Base-by-base conservation (phyloP, 2,329 filamentous ascomycete species). In the Aureobasidium sp. region DNA sequence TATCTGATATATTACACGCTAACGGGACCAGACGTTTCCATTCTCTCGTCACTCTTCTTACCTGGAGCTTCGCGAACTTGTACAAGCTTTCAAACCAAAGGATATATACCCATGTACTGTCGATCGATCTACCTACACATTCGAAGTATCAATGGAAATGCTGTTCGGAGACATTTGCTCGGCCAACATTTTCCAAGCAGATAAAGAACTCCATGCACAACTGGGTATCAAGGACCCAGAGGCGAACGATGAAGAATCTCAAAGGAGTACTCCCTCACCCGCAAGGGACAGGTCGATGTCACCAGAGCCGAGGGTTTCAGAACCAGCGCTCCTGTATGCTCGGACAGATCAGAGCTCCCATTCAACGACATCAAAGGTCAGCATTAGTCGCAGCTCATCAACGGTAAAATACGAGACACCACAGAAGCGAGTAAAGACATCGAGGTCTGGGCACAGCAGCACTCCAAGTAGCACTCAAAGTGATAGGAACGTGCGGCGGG, bases 11-110 rank as follows among this genome's bases (percentile, higher is more conserved):
- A 2, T 15, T 8, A 15, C 27, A 56, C 67, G 42, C 39, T 54
- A 31, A 67, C 61, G 39, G 14, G 19, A 11, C 9, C 35, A 70
- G 69, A 79, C 76, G 22, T 97, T 96, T 66, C 90, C 92, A 0
- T 97, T 92, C 70, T 93, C 93, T 0, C 83, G 93, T 0, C 93
- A 97, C 72, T 95, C 93, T 0, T 96, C 90, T 0, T 93, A 94
- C 64, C 77, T 79, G 0, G 93, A 97, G 71, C 81, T 96, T 2
- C 88, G 90, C 65, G 75, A 85, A 59, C 76, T 97, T 0, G 79
- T 96, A 0, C 71, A 78, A 3, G 78, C 79, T 0, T 89, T 97
- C 67, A 82, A 77, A 31, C 91, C 91, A 0, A 83, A 76, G 49
- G 91, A 97, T 67, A 78, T 97, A 2, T 89, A 88, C 77, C 91